Evolutionary conservation across 2,329 filamentous ascomycete species (phyloP).

Genomic region (Penicillium polonicum): DNA sequence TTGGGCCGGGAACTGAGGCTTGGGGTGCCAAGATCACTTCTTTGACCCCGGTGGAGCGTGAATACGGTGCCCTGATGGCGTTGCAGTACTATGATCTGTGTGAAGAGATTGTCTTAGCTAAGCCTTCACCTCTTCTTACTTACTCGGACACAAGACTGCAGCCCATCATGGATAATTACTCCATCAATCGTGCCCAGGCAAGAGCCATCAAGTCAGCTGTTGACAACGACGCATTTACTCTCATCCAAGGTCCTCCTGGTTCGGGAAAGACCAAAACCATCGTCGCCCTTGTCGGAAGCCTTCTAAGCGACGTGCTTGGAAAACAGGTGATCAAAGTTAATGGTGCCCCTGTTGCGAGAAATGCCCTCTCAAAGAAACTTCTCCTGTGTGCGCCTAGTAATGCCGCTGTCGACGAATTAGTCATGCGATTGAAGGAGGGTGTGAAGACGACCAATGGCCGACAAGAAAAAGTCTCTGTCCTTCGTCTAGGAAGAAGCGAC

Average conservation of each 20-base stretch:
- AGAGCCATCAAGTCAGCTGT: slow-evolving; percentile 87
- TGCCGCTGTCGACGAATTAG: slow-evolving; percentile 92
- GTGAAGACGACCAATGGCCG: slow-evolving; percentile 74
- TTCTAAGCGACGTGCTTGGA: slow-evolving; percentile 63
- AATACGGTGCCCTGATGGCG: slow-evolving; percentile 87
- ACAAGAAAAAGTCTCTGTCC: slow-evolving; percentile 74
- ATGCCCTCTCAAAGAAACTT: slow-evolving; percentile 69
- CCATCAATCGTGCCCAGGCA: slow-evolving; percentile 83
- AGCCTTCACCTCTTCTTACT: slow-evolving; percentile 81
- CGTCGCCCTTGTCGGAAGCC: slow-evolving; percentile 86
- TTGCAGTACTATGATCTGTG: slow-evolving; percentile 95
- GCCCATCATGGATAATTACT: slow-evolving; percentile 71
- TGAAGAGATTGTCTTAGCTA: slow-evolving; percentile 84
- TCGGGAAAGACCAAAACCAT: slow-evolving; percentile 99
- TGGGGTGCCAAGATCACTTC: slow-evolving; percentile 83
- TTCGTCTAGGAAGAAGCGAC: slow-evolving; percentile 86
- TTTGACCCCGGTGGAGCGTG: slow-evolving; percentile 90
- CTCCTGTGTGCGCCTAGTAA: slow-evolving; percentile 98
- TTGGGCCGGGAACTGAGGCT: slow-evolving; percentile 69
- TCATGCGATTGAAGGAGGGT: slow-evolving; percentile 85
- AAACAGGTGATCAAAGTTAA: slow-evolving; percentile 50
- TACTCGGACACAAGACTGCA: slow-evolving; percentile 73
- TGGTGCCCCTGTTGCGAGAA: slow-evolving; percentile 36
- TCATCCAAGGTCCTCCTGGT: slow-evolving; percentile 93
- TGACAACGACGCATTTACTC: slow-evolving; percentile 94